These are phyloP conservation scores for Mortierella alpina DNA, from an alignment of 192 early-diverging fungal genomes.

Conservation along the genomic window DNA sequence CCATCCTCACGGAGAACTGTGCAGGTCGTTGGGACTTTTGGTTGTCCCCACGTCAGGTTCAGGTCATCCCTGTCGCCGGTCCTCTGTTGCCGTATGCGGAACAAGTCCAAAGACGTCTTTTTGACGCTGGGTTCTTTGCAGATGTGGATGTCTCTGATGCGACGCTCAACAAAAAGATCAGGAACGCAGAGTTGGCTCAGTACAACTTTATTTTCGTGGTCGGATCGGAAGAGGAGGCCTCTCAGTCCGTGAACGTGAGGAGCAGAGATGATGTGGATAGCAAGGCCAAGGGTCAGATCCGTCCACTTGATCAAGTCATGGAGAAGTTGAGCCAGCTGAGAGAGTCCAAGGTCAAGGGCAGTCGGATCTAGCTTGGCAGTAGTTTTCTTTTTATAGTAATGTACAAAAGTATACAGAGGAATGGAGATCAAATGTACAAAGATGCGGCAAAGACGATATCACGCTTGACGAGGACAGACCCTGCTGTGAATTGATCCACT, in stretches of 20 bases:
- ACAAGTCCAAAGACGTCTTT: conserved; percentile 70
- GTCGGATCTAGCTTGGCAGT: conserved; percentile 7
- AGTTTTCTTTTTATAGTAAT: not conserved
- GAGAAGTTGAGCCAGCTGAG: conserved; percentile 59
- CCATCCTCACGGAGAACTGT: conserved; percentile 95
- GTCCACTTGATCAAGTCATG: conserved; percentile 74
- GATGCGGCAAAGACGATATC: conserved; percentile 98
- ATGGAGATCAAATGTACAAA: conserved; percentile 75
- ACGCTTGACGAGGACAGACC: conserved; percentile 91
- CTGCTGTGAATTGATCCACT: conserved; percentile 95
- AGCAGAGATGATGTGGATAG: conserved; percentile 81
- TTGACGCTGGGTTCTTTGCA: conserved; percentile 77
- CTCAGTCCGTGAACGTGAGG: conserved; percentile 87
- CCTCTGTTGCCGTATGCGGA: conserved; percentile 82
- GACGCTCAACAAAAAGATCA: conserved; percentile 97
- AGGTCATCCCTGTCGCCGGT: conserved; percentile 87
- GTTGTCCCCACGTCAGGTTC: conserved; percentile 94
- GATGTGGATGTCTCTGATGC: conserved; percentile 89
- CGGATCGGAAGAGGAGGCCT: conserved; percentile 84
- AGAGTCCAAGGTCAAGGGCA: conserved; percentile 25
- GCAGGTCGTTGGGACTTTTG: conserved; percentile 96
- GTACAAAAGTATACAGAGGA: too few species aligned
- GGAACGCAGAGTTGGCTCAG: conserved; percentile 91
- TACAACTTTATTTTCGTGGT: conserved; percentile 98
- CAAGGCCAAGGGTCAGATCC: conserved; percentile 82